Conservation (phyloP, 352 stramenopile species). For the Phytophthora multivora region DNA sequence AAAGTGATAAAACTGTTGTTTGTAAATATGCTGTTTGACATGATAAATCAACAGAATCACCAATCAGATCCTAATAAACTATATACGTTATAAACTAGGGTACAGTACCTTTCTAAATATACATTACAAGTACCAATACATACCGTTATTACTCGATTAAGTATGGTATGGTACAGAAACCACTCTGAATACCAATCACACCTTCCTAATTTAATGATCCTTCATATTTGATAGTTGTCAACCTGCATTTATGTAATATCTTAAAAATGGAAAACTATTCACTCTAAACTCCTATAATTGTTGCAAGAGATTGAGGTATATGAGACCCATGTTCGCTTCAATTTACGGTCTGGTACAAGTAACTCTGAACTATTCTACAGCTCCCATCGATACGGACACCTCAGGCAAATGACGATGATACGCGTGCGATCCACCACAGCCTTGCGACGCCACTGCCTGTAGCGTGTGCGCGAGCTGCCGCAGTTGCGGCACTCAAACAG, state of each 20-base stretch:
- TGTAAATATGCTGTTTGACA: neutral
- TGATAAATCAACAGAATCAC: neutral
- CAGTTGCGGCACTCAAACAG: slow-evolving; percentile 86
- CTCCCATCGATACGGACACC: slow-evolving; percentile 82
- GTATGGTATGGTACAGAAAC: neutral
- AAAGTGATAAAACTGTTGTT: neutral
- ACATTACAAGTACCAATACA: neutral
- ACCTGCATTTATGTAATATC: no score
- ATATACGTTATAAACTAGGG: neutral
- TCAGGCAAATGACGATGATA: slow-evolving; percentile 81
- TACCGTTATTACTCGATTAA: slow-evolving; percentile 2
- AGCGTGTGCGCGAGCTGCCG: slow-evolving; percentile 72
- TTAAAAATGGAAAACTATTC: no score
- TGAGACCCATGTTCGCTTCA: neutral
- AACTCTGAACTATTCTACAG: slow-evolving; percentile 66
- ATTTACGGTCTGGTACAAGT: no score
- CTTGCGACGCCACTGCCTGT: slow-evolving; percentile 84
- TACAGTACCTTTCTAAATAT: no score
- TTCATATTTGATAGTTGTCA: no score
- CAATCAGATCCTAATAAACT: neutral
- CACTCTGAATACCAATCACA: neutral
- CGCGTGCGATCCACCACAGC: slow-evolving; percentile 83
- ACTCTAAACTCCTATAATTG: no score
- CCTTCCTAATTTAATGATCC: neutral
- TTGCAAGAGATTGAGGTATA: no score